Conservation (phyloP, 2,329 filamentous ascomycete genomes). For the Botryosphaeria dothidea region DNA sequence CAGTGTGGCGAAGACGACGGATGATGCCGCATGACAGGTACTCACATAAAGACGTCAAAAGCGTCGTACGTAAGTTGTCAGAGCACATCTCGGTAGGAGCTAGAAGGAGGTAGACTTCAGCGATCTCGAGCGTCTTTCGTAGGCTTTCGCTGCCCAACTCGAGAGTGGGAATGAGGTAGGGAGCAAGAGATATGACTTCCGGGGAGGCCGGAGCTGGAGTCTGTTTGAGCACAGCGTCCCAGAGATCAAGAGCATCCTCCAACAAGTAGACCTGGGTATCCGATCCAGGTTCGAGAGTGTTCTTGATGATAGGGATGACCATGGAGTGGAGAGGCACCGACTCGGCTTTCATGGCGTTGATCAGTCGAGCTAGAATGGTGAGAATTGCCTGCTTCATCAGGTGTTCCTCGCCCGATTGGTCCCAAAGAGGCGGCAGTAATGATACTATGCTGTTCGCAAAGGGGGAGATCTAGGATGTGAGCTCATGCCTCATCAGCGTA, state of each 20-base stretch:
- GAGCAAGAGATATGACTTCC: conserved; percentile 45
- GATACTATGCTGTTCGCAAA: conserved; percentile 80
- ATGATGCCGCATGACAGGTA: background rate
- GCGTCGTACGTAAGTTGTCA: conserved; percentile 39
- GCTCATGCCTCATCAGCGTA: background rate
- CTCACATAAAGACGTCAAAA: conserved; percentile 34
- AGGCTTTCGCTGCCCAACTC: conserved; percentile 51
- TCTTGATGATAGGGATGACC: conserved; percentile 79
- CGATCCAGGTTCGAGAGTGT: conserved; percentile 75
- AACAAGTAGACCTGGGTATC: conserved; percentile 68
- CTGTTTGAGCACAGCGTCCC: conserved; percentile 73
- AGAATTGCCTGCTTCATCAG: conserved; percentile 94
- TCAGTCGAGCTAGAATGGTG: conserved; percentile 78
- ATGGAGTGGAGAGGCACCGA: conserved; percentile 77
- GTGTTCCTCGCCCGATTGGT: conserved; percentile 79
- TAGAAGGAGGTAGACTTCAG: conserved; percentile 51
- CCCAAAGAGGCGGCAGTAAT: conserved; percentile 81
- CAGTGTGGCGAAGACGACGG: background rate
- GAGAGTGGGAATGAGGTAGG: conserved; percentile 49
- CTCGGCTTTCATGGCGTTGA: conserved; percentile 78
- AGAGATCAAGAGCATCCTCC: conserved; percentile 89
- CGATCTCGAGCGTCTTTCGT: conserved; percentile 50
- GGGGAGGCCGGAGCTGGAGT: conserved; percentile 47
- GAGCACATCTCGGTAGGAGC: conserved; percentile 49
- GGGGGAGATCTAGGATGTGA: conserved; percentile 51